phyloP scores from a whole-genome alignment of 23 red algal genomes.

The Chondrus crispus region DNA sequence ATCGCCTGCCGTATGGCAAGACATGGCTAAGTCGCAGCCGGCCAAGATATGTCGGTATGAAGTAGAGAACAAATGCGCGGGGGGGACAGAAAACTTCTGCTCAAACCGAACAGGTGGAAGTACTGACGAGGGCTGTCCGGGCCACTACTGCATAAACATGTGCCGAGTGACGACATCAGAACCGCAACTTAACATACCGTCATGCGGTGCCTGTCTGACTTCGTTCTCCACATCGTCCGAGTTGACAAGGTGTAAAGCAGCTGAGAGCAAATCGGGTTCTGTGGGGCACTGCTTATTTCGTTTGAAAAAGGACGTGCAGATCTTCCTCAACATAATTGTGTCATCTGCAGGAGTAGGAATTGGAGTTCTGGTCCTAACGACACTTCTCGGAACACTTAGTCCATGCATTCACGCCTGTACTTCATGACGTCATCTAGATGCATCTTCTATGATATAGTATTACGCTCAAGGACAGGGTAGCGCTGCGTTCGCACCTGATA shows the following conservation, averaged over 20 bases:
- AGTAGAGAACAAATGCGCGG: conserved; percentile 45
- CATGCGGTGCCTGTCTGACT: conserved; percentile 28
- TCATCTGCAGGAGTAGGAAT: conserved; percentile 14
- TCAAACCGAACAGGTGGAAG: background rate
- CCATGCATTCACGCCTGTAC: no score
- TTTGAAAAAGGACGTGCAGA: background rate
- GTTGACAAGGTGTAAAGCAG: conserved; percentile 15
- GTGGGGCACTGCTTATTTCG: background rate
- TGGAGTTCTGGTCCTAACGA: background rate
- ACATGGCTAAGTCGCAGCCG: conserved; percentile 29
- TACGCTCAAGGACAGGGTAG: no score
- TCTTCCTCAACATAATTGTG: conserved; percentile 22
- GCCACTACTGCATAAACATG: conserved; percentile 47
- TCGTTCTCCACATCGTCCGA: background rate
- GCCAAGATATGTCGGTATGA: conserved; percentile 39
- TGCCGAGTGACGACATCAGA: conserved; percentile 5
- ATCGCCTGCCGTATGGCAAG: conserved; percentile 22
- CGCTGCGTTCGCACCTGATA: no score
- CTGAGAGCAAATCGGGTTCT: conserved; percentile 18
- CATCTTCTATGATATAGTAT: no score
- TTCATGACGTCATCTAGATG: no score
- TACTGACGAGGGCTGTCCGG: conserved; percentile 25
- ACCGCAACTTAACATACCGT: conserved; percentile 6
- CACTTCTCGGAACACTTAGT: background rate
- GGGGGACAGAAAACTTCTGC: conserved; percentile 25